These are phyloP conservation scores for Ophiognomonia clavigignenti-juglandacearum DNA, from an alignment of 2,329 filamentous ascomycete species.

Conservation along the genomic window DNA sequence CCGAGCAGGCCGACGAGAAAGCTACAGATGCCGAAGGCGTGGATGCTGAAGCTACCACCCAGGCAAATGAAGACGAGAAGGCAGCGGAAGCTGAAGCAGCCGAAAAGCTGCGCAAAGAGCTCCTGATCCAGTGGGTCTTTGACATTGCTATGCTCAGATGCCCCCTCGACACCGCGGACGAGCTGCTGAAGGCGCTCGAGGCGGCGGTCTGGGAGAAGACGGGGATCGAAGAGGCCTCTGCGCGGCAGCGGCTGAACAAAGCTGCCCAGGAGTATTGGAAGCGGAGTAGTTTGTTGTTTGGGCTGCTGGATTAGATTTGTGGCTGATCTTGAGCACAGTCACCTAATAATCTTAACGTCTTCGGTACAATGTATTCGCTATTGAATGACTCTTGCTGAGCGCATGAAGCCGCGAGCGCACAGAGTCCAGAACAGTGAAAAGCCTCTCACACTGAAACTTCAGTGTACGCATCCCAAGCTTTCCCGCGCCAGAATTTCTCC, in stretches of 20 bases:
- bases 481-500: conserved; percentile 22
- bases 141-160: conserved; percentile 49
- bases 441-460: not conserved
- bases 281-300: conserved; percentile 77
- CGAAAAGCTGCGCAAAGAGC: conserved; percentile 30
- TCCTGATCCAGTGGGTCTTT: conserved; percentile 57
- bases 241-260: conserved; percentile 52
- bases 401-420: no score
- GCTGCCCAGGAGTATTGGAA: conserved; percentile 75
- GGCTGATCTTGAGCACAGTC: no score
- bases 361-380: no score
- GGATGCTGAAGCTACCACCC: no score
- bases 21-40: conserved; percentile 16
- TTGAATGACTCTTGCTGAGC: no score
- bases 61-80: not conserved
- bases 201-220: conserved; percentile 39
- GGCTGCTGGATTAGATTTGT: conserved; percentile 56
- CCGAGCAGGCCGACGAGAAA: conserved; percentile 12
- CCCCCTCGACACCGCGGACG: conserved; percentile 19
- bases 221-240: conserved; percentile 44
- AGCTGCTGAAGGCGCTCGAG: conserved; percentile 41
- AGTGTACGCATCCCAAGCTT: conserved; percentile 17
- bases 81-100: not conserved
- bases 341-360: no score
- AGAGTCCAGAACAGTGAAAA: no score